phyloP scores from a whole-genome alignment of 805 yeast genomes.

The Cyberlindnera misumaiensis region DNA sequence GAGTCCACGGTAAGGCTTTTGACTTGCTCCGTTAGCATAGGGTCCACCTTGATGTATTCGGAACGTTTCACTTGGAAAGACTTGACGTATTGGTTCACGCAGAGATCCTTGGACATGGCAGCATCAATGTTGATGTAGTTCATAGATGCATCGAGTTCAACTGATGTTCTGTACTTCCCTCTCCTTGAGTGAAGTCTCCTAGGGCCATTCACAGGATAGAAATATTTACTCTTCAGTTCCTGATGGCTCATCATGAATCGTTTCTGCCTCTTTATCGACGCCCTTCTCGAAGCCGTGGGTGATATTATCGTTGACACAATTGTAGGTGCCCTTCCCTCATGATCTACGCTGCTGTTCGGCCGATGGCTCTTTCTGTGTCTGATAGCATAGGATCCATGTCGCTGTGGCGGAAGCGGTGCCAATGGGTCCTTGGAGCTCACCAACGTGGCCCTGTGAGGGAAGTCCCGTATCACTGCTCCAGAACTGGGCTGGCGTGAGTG shows the following conservation, averaged over 20 bases:
- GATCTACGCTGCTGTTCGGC: constrained; percentile 1
- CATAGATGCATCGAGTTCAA: constrained; percentile 19
- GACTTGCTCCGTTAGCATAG: constrained; percentile 6
- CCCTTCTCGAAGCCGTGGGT: constrained; percentile 10
- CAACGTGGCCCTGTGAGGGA: constrained; percentile 6
- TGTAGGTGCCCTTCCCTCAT: constrained; percentile 16
- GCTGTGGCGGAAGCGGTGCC: neutral
- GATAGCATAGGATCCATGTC: constrained; percentile 2
- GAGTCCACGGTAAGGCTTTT: constrained; percentile 22
- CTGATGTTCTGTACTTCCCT: constrained; percentile 21
- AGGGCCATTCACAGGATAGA: constrained; percentile 22
- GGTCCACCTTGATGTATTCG: constrained; percentile 12
- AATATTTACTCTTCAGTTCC: constrained; percentile 15
- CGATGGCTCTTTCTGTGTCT: constrained; percentile 1
- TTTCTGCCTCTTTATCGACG: constrained; percentile 12
- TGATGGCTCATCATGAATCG: constrained; percentile 18
- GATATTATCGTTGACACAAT: constrained; percentile 14
- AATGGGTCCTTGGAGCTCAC: constrained; percentile 5
- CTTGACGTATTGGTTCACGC: constrained; percentile 13
- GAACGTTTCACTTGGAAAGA: constrained; percentile 6
- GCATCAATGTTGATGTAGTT: constrained; percentile 18
- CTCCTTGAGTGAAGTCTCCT: constrained; percentile 14
- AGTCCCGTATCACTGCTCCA: constrained; percentile 7
- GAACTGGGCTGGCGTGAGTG: constrained; percentile 7
- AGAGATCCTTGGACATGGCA: constrained; percentile 18